Percentiles rank a stretch among this genome's conserved stretches.
Conservation (phyloP, 306 rosid species). For the Rosa chinensis region DNA sequence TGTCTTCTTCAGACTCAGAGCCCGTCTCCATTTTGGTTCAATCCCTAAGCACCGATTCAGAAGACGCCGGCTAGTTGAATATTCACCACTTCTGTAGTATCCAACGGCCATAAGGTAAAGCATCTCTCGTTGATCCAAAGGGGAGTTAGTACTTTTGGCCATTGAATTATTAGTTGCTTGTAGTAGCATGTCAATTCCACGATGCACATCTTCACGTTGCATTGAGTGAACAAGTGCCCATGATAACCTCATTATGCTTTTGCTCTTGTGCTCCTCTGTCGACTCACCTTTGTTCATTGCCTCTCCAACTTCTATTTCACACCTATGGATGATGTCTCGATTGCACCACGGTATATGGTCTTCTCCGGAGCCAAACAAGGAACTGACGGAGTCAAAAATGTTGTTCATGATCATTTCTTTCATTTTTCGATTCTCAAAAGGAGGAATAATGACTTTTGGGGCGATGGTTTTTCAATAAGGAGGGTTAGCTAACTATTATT, state of each 20-base stretch:
- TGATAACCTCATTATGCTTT: slow-evolving; percentile 82
- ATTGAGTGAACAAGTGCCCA: slow-evolving; percentile 97
- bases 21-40: neutral
- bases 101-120: slow-evolving; percentile 87
- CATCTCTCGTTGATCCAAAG: slow-evolving; percentile 73
- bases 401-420: slow-evolving; percentile 47
- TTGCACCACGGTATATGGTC: slow-evolving; percentile 94
- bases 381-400: slow-evolving; percentile 61
- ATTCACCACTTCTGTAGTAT: slow-evolving; percentile 61
- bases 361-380: slow-evolving; percentile 45
- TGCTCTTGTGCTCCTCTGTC: slow-evolving; percentile 51
- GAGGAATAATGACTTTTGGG: neutral
- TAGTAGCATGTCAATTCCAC: slow-evolving; percentile 77
- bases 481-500: no score
- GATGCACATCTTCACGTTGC: slow-evolving; percentile 73
- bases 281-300: slow-evolving; percentile 42
- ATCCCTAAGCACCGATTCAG: slow-evolving; percentile 67
- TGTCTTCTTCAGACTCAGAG: neutral
- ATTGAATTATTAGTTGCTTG: slow-evolving; percentile 52
- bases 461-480: neutral
- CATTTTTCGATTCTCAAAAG: slow-evolving; percentile 29
- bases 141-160: slow-evolving; percentile 37
- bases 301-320: slow-evolving; percentile 79
- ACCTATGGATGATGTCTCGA: slow-evolving; percentile 63
- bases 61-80: slow-evolving; percentile 73